These are phyloP conservation scores for Boletus huronensis DNA, from an alignment of 768 basidiomycete species.

Conservation along the genomic window DNA sequence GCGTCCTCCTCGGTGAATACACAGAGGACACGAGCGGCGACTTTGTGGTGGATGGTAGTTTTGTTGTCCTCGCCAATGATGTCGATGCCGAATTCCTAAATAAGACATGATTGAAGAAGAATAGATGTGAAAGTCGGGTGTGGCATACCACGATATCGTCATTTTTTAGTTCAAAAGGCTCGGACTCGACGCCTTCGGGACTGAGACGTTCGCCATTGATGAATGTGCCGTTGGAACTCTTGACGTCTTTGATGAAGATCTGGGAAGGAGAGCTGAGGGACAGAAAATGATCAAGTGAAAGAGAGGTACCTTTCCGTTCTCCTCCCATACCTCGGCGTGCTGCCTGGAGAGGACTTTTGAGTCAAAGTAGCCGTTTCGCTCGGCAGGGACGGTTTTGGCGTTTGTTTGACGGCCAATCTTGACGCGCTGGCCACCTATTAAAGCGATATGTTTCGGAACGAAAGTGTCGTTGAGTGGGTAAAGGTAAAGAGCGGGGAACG, in stretches of 20 bases:
- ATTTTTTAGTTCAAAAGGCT: slow-evolving; percentile 89
- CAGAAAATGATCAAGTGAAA: neutral
- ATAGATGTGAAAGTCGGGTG: neutral
- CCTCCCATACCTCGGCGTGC: slow-evolving; percentile 99
- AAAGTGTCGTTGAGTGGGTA: slow-evolving; percentile 96
- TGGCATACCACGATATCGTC: slow-evolving; percentile 90
- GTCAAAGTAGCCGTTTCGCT: slow-evolving; percentile 96
- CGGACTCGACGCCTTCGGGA: slow-evolving; percentile 84
- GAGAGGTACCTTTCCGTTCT: slow-evolving; percentile 68
- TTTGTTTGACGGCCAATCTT: slow-evolving; percentile 97
- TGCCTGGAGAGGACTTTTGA: slow-evolving; percentile 90
- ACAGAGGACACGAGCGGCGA: slow-evolving; percentile 90
- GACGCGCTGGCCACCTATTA: slow-evolving; percentile 58
- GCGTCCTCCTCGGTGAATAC: slow-evolving; percentile 86
- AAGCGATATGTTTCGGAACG: slow-evolving; percentile 89
- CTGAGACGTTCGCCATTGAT: slow-evolving; percentile 94
- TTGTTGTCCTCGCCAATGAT: slow-evolving; percentile 98
- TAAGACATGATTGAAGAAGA: slow-evolving; percentile 4
- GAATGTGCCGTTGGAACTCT: slow-evolving; percentile 97
- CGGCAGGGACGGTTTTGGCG: slow-evolving; percentile 87
- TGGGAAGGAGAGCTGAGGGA: slow-evolving; percentile 30
- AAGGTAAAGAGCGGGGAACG: slow-evolving; percentile 55
- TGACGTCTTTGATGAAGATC: slow-evolving; percentile 99
- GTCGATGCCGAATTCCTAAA: slow-evolving; percentile 97
- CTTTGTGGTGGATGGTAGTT: slow-evolving; percentile 97